Base-by-base conservation (phyloP, 805 yeast species). In the Nakazawaea ambrosiae region DNA sequence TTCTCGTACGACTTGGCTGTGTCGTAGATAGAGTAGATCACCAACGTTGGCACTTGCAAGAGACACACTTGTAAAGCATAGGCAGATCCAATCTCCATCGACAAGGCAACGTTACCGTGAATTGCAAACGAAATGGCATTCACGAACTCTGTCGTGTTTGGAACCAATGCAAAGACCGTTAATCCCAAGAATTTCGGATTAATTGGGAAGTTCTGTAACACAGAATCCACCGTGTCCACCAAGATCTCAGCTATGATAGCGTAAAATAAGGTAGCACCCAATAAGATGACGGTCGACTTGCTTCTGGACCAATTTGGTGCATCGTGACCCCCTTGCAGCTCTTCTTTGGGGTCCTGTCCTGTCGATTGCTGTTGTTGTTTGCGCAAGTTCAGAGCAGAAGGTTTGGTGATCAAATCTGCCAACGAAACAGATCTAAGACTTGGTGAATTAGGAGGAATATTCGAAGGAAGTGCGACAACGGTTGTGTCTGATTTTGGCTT, bases 81-180 rank as follows among this genome's bases (percentile, higher is more conserved):
- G 0, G 98, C 98, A 45, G 95, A 80, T 43, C 98, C 98, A 58
- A 92, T 92, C 55, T 92, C 98, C 95, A 92, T 85, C 2, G 96
- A 85, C 32, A 92, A 65, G 1, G 98, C 96, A 38, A 92, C 96
- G 48, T 92, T 92, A 1, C 98, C 98, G 49, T 90, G 78, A 48
- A 87, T 77, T 0, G 98, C 98, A 65, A 92, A 92, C 19, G 96
- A 88, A 40, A 92, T 89, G 50, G 97, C 98, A 60, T 92, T 92
- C 41, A 92, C 71, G 51, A 92, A 92, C 61, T 92, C 98, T 0
- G 98, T 92, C 5, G 97, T 87, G 53, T 89, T 92, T 10, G 98
- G 98, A 20, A 92, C 96, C 31, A 92, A 65, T 0, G 98, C 97
- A 63, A 92, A 92, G 2, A 92, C 83, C 0, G 97, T 90, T 48